A percentile compares a stretch with the other conserved stretches of the same genome.
Evolutionary conservation across 257 asterid species (phyloP).

Genomic region (Thymus mandschuricus): DNA sequence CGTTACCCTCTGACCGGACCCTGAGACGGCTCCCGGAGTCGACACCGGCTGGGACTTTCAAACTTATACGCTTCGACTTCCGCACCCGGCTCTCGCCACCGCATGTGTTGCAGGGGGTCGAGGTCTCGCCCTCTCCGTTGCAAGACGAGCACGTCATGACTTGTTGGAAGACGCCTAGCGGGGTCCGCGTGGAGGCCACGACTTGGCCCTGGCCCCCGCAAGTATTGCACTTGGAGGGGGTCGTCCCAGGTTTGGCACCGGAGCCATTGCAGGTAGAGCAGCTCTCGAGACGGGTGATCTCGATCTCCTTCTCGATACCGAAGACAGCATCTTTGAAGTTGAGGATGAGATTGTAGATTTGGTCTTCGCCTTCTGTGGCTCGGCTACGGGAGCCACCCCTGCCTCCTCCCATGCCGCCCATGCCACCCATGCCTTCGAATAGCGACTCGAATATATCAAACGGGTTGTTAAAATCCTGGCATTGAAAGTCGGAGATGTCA

Average conservation of each 20-base stretch:
- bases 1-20: constrained; percentile 90
- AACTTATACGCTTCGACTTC: constrained; percentile 88
- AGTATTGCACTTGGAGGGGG: constrained; percentile 65
- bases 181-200: constrained; percentile 83
- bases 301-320: constrained; percentile 94
- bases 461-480: constrained; percentile 88
- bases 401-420: constrained; percentile 74
- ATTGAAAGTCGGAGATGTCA: constrained; percentile 31
- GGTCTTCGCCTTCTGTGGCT: constrained; percentile 98
- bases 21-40: constrained; percentile 88
- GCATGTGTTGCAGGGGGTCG: constrained; percentile 83
- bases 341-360: constrained; percentile 63
- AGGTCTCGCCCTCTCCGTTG: constrained; percentile 74
- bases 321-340: constrained; percentile 93
- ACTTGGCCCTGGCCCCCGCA: constrained; percentile 99
- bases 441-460: constrained; percentile 88
- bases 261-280: constrained; percentile 92
- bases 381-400: constrained; percentile 71
- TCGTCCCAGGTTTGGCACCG: constrained; percentile 92
- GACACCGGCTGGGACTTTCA: constrained; percentile 95
- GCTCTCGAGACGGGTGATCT: constrained; percentile 83
- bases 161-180: constrained; percentile 96
- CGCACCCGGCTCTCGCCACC: constrained; percentile 77
- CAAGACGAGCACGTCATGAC: constrained; percentile 89
- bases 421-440: constrained; percentile 85